phyloP scores from a whole-genome alignment of 306 rosid genomes.

The Quercus glauca region DNA sequence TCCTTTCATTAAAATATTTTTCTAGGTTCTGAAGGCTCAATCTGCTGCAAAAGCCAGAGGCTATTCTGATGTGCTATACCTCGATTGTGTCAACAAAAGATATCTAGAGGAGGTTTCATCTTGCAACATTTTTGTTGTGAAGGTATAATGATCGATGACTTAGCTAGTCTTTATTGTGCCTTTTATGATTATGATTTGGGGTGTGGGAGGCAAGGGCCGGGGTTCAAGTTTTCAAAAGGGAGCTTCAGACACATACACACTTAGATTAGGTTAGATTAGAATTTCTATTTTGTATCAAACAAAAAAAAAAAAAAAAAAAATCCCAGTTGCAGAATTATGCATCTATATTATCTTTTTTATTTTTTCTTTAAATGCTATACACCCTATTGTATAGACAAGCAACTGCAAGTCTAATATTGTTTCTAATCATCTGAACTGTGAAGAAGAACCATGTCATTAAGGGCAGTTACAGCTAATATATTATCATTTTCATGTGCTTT shows the following conservation, averaged over 20 bases:
- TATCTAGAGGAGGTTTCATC: constrained; percentile 98
- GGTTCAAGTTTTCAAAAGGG: no score
- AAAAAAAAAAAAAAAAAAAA: background rate
- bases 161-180: constrained; percentile 9
- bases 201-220: no score
- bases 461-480: constrained; percentile 9
- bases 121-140: constrained; percentile 94
- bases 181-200: background rate
- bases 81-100: constrained; percentile 84
- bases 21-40: constrained; percentile 91
- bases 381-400: background rate
- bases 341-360: background rate
- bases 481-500: constrained; percentile 16
- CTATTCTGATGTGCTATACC: constrained; percentile 89
- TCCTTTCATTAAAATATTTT: constrained; percentile 6
- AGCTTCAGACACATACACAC: no score
- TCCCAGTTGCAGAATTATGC: background rate
- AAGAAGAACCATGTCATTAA: background rate
- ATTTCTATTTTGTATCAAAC: no score
- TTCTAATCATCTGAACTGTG: background rate
- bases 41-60: constrained; percentile 90
- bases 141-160: constrained; percentile 47
- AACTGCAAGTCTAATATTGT: background rate
- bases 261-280: no score
- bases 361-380: background rate